Evolutionary conservation across 768 basidiomycete species (phyloP).

Genomic region (Termitomyces sp.): DNA sequence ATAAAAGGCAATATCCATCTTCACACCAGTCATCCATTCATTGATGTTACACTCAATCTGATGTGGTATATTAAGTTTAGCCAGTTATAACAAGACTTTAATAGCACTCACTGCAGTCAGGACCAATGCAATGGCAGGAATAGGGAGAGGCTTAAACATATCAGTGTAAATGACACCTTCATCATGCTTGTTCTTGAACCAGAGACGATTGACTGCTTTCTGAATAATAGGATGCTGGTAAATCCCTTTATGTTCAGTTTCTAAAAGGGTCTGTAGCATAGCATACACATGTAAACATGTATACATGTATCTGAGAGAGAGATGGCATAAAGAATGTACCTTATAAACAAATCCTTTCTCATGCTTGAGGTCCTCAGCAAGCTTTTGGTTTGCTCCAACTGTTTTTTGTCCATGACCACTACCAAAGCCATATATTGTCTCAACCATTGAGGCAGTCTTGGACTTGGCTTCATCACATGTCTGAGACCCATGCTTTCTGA

Average conservation of each 20-base stretch:
- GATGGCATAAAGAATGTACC: constrained; percentile 1
- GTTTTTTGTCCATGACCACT: constrained; percentile 14
- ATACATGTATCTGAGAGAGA: not conserved
- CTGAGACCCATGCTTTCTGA: constrained; percentile 15
- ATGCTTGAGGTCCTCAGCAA: constrained; percentile 17
- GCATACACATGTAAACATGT: too few species aligned
- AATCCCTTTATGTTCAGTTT: constrained; percentile 10
- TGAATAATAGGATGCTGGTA: constrained; percentile 24
- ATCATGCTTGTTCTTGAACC: constrained; percentile 21
- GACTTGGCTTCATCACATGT: constrained; percentile 19
- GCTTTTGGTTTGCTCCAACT: constrained; percentile 14
- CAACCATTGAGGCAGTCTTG: constrained; percentile 12
- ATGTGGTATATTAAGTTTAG: not conserved
- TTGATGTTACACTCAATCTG: constrained; percentile 15
- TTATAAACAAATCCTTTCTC: constrained; percentile 15
- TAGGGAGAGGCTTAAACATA: constrained; percentile 19
- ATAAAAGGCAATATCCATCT: constrained; percentile 13
- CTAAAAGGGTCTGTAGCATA: not conserved
- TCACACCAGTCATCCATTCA: constrained; percentile 10
- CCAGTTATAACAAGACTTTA: not conserved
- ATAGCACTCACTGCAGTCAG: constrained; percentile 13
- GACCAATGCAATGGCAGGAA: constrained; percentile 12
- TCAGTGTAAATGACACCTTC: constrained; percentile 19
- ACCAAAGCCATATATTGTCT: constrained; percentile 17
- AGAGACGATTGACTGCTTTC: constrained; percentile 17